phyloP scores from a whole-genome alignment of 768 basidiomycete species.

The Termitomyces sp. region DNA sequence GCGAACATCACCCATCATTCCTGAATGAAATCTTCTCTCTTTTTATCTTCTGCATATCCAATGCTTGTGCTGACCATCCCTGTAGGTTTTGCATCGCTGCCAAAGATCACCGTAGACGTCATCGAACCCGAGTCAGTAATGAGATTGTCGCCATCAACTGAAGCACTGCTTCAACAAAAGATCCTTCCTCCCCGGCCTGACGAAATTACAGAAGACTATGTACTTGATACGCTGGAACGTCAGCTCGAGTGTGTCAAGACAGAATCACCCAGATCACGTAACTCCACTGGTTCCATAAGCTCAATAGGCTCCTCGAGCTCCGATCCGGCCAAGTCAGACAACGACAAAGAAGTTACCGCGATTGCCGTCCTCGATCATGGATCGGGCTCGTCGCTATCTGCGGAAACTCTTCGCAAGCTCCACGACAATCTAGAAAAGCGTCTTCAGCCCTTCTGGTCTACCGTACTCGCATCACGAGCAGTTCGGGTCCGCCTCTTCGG shows the following conservation, averaged over 20 bases:
- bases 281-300: constrained; percentile 1
- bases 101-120: constrained; percentile 42
- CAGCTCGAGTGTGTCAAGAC: constrained; percentile 35
- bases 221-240: constrained; percentile 49
- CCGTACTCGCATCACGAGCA: constrained; percentile 55
- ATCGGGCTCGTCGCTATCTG: constrained; percentile 13
- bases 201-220: constrained; percentile 56
- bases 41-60: background rate
- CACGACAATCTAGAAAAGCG: constrained; percentile 76
- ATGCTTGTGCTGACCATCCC: background rate
- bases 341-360: background rate
- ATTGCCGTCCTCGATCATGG: background rate
- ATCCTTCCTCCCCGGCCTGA: constrained; percentile 50
- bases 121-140: constrained; percentile 19
- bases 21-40: background rate
- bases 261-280: constrained; percentile 14
- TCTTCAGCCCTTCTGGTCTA: constrained; percentile 77
- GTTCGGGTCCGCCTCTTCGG: constrained; percentile 61
- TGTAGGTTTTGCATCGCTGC: constrained; percentile 68
- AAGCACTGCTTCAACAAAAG: constrained; percentile 39
- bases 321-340: background rate
- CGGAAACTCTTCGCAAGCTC: constrained; percentile 39
- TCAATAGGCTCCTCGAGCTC: constrained; percentile 16
- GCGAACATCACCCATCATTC: too few relatives aligned
- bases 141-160: constrained; percentile 34